Percentiles rank a stretch among this genome's conserved stretches.
phyloP scores from a whole-genome alignment of 192 early-diverging fungal species.

The Globomyces pollinis-pini region DNA sequence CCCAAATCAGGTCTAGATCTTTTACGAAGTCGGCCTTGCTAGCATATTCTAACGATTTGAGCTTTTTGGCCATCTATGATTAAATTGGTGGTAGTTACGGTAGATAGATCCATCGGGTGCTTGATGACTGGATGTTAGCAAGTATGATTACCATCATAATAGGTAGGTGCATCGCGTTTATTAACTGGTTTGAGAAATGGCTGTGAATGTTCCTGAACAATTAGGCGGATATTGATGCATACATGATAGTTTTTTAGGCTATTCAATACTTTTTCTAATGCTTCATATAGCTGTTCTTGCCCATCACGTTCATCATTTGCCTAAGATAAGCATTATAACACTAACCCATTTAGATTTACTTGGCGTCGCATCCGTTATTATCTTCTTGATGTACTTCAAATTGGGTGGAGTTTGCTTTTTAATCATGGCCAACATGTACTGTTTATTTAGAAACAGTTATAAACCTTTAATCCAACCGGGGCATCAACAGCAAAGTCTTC shows the following conservation, averaged over 20 bases:
- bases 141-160: slow-evolving; percentile 56
- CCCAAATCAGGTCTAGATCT: slow-evolving; percentile 87
- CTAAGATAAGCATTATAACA: too few relatives aligned
- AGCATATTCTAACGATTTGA: slow-evolving; percentile 71
- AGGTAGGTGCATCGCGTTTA: slow-evolving; percentile 86
- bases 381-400: slow-evolving; percentile 55
- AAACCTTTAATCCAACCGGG: too few relatives aligned
- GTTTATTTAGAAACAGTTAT: too few relatives aligned
- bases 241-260: slow-evolving; percentile 70
- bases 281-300: slow-evolving; percentile 88
- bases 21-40: slow-evolving; percentile 79
- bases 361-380: slow-evolving; percentile 71
- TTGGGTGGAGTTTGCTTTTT: too few relatives aligned
- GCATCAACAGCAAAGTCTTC: too few relatives aligned
- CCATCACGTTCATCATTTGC: slow-evolving; percentile 75
- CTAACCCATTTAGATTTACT: slow-evolving; percentile 86
- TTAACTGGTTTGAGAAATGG: slow-evolving; percentile 85
- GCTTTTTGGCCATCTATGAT: slow-evolving; percentile 86
- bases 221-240: too few relatives aligned
- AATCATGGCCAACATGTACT: too few relatives aligned
- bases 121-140: slow-evolving; percentile 66
- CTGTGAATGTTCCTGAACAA: slow-evolving; percentile 52
- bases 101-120: slow-evolving; percentile 91
- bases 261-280: slow-evolving; percentile 72
- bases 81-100: too few relatives aligned